Base-by-base conservation (phyloP, 208 protist genomes). In the Leptomonas pyrrhocoris region DNA sequence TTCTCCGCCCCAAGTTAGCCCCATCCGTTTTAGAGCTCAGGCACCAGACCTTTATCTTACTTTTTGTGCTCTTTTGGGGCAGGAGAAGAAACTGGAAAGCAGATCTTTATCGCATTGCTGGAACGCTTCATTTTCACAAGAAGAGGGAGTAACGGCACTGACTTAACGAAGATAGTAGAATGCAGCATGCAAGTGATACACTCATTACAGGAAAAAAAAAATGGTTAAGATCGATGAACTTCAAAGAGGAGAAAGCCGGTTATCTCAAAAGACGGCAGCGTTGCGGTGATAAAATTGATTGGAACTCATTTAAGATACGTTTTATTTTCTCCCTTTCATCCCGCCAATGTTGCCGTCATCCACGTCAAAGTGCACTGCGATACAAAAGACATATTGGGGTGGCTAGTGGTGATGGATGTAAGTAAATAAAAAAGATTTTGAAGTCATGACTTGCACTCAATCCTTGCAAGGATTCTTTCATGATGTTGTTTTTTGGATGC, bases 161-260 rank as follows among this genome's bases (percentile, higher is more conserved):
- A 19, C 43, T 50, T 31, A 53, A 40, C 40, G 27, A 21, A 64
- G 53, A 64, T 28, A 50, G 43, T 53, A 40, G 43, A 64, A 40
- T 40, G 58, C 43, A 64, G 50, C 28, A 40, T 53, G 58, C 58
- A 64, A 53, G 43, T 64, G 58, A 25, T 21, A 36, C 58, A 28
- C 58, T 28, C 4, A 64, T 36, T 16, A 11, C 5, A 28, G 28
- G 7, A 42, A 46, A 25, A 13, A 11, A 15, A 64, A 53, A 53
- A 7, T 1, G 9, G 53, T n/a, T n/a, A n/a, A n/a, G n/a, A n/a
- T n/a, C n/a, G n/a, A n/a, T n/a, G n/a, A n/a, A n/a, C n/a, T n/a
- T n/a, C n/a, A 53, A 51, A 64, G 40, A 53, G 16, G 19, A 64
- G 53, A 25, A 25, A 21, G 16, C 13, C 23, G 25, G 53, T 40